Conservation (phyloP, 495 filamentous ascomycete species). For the Hypoxylon fragiforme region DNA sequence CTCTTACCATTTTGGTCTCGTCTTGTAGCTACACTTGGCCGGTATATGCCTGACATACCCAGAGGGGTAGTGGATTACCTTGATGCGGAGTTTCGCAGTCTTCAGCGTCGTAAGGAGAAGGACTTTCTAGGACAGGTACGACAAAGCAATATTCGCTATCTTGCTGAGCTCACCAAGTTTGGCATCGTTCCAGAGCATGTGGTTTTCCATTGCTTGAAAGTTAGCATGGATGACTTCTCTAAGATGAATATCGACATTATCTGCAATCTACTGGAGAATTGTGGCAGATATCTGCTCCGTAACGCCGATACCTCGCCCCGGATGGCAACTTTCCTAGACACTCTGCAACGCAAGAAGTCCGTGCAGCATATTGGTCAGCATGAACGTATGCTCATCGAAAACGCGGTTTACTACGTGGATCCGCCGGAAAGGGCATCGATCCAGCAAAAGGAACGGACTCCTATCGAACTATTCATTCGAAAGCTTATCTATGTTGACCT, state of each 20-base stretch:
- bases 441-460: constrained; percentile 91
- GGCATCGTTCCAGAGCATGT: constrained; percentile 98
- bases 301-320: constrained; percentile 91
- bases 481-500: constrained; percentile 90
- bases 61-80: constrained; percentile 92
- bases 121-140: constrained; percentile 94
- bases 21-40: constrained; percentile 87
- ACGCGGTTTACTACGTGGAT: constrained; percentile 97
- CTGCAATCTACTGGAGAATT: constrained; percentile 95
- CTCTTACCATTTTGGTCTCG: constrained; percentile 91
- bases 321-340: constrained; percentile 93
- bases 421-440: constrained; percentile 92
- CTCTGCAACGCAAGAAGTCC: constrained; percentile 90
- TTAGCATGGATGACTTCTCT: constrained; percentile 96
- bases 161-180: constrained; percentile 97
- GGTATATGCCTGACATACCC: constrained; percentile 89
- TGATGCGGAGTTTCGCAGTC: constrained; percentile 94
- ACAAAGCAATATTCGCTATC: constrained; percentile 91
- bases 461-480: constrained; percentile 88
- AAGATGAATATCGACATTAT: constrained; percentile 99
- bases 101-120: constrained; percentile 98
- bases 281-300: constrained; percentile 89
- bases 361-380: constrained; percentile 94
- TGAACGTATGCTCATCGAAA: constrained; percentile 97
- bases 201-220: constrained; percentile 97